Evolutionary conservation across 768 basidiomycete species (phyloP), one percentile per base, ranked within the genome.

Genomic region (Lentinula detonsa): DNA sequence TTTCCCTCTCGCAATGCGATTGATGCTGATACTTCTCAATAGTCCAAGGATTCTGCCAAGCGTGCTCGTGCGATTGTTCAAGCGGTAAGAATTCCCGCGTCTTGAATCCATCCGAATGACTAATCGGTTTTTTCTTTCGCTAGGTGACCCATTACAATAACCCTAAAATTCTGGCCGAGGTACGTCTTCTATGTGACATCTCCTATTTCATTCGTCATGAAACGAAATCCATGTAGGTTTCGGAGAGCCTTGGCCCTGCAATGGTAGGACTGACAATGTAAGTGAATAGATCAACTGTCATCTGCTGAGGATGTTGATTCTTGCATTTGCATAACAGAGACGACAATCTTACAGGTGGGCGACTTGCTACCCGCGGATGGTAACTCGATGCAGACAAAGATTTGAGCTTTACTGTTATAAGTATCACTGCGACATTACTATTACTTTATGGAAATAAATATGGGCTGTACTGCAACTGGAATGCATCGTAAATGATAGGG

Each of bases 51-150:
- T 70, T 94, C 97, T 21, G 93, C 89, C 45, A 95, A 94, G 73
- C 86, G 94, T 54, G 97, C 97, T 5, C 86, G 87, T 54, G 95
- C 97, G 7, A 95, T 98, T 66, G 97, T 99, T 28, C 94, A 98
- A 76, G 93, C 97, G 43, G 94, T 95, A 68, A 67, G 76, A 61
- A 64, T 65, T 16, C 23, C 23, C 51, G 31, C 34, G 43, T 60
- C 57, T 57, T 33, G 21, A 23, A 23, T 28, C 28, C 16, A 11
- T 33, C 18, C 23, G 34, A 60, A 61, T 13, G 66, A 61, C 37
- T 8, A 21, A 48, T 62, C 61, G 40, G 40, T 56, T n/a, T 58
- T 48, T 46, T n/a, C 28, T 62, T 46, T 34, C n/a, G 50, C 54
- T 59, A 90, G 88, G 87, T 89, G 11, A 98, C 96, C 1, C 96